Conservation (phyloP, 2,329 filamentous ascomycete species). For the Pseudogymnoascus sp. region DNA sequence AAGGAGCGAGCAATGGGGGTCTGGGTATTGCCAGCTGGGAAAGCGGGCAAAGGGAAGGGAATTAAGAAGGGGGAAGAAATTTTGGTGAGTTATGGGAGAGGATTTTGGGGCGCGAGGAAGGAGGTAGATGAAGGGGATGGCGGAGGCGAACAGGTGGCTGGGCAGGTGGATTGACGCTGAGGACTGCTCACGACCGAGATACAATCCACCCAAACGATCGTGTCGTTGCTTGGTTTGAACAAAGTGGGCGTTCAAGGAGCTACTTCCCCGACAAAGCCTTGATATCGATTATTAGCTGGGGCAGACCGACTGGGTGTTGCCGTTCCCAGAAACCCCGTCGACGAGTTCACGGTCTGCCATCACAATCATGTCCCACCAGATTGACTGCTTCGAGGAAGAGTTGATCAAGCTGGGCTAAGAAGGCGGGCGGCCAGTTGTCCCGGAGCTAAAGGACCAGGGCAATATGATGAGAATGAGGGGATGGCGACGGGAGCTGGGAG, state of each 20-base stretch:
- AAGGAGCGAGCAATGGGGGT: conserved; percentile 47
- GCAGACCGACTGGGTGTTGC: neutral
- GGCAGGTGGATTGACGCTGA: neutral
- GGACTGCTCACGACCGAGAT: neutral
- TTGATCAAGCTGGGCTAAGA: neutral
- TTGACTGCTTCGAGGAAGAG: neutral
- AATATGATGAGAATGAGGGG: neutral
- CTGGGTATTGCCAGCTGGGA: conserved; percentile 43
- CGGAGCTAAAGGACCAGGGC: neutral
- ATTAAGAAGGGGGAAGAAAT: conserved; percentile 55
- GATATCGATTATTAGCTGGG: neutral
- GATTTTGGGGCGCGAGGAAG: conserved; percentile 50
- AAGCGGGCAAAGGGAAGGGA: conserved; percentile 27
- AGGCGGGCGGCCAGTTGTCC: neutral
- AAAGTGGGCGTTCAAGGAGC: neutral
- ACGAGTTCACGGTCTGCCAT: neutral
- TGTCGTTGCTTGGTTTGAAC: neutral
- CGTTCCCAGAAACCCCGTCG: neutral
- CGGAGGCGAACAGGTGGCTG: conserved; percentile 8
- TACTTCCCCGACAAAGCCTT: neutral
- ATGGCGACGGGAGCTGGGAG: neutral
- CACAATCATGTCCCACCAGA: neutral
- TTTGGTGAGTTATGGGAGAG: conserved; percentile 58
- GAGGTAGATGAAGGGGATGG: conserved; percentile 22
- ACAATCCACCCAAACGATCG: neutral